Percentiles rank a stretch among this genome's conserved stretches.
Evolutionary conservation across 2,329 filamentous ascomycete species (phyloP).

Genomic region (Stagonosporopsis vannaccii): DNA sequence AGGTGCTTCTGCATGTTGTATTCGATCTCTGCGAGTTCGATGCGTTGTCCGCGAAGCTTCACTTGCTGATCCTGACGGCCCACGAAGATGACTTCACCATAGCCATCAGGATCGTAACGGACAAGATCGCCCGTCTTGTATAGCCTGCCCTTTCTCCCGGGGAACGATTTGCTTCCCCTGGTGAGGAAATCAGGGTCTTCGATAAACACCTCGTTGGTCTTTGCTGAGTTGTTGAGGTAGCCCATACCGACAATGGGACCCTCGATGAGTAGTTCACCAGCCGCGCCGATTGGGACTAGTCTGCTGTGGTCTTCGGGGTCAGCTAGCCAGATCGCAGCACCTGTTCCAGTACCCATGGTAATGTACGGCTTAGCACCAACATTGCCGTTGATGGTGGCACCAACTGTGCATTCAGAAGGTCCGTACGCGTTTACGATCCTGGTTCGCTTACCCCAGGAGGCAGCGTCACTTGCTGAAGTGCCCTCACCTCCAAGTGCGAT

Average conservation of each 20-base stretch:
- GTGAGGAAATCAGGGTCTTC: constrained; percentile 65
- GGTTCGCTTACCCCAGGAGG: constrained; percentile 54
- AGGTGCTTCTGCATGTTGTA: constrained; percentile 52
- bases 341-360: constrained; percentile 49
- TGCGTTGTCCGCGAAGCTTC: constrained; percentile 52
- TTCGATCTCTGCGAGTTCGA: constrained; percentile 50
- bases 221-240: constrained; percentile 46
- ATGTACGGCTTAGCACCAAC: constrained; percentile 42
- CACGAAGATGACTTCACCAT: constrained; percentile 47
- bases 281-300: constrained; percentile 49
- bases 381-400: constrained; percentile 42
- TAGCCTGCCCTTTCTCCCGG: constrained; percentile 58
- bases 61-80: constrained; percentile 50
- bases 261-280: constrained; percentile 65
- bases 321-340: constrained; percentile 50
- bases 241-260: constrained; percentile 58
- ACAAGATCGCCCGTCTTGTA: constrained; percentile 47
- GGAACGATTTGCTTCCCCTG: constrained; percentile 66
- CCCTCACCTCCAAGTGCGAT: constrained; percentile 53
- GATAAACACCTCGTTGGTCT: constrained; percentile 49
- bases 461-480: constrained; percentile 42
- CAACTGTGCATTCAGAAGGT: constrained; percentile 48
- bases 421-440: constrained; percentile 48
- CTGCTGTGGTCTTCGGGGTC: constrained; percentile 50
- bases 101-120: constrained; percentile 59